Evolutionary conservation across 202 grass and related monocot species (phyloP).

Genomic region (Digitaria exilis): DNA sequence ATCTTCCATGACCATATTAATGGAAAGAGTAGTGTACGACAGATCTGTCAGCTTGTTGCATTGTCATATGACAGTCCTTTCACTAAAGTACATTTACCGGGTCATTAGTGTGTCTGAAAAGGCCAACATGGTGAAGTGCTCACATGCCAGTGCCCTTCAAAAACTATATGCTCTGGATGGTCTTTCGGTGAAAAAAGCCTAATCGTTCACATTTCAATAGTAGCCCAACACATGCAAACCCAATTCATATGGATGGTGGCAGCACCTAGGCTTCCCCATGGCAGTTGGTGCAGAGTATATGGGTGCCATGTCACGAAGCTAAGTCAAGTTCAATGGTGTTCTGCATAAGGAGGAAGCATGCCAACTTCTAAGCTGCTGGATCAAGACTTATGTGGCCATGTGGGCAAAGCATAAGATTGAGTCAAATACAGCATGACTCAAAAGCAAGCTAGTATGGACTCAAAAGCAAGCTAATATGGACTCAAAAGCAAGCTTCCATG

Average conservation of each 20-base stretch:
- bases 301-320: background rate
- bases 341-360: background rate
- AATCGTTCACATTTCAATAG: background rate
- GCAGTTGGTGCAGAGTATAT: background rate
- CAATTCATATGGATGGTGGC: background rate
- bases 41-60: background rate
- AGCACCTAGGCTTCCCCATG: background rate
- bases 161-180: background rate
- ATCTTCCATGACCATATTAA: background rate
- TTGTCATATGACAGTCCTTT: background rate
- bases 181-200: background rate
- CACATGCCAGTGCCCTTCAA: background rate
- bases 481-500: too few species aligned
- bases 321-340: background rate
- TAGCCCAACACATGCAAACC: background rate
- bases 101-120: slow-evolving; percentile 3
- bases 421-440: background rate
- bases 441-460: background rate
- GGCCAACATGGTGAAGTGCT: background rate
- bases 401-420: background rate
- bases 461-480: too few species aligned
- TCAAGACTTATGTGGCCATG: background rate
- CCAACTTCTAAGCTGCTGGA: background rate
- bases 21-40: background rate
- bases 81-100: background rate